phyloP scores from a whole-genome alignment of 805 yeast genomes.

The Metschnikowia similis region DNA sequence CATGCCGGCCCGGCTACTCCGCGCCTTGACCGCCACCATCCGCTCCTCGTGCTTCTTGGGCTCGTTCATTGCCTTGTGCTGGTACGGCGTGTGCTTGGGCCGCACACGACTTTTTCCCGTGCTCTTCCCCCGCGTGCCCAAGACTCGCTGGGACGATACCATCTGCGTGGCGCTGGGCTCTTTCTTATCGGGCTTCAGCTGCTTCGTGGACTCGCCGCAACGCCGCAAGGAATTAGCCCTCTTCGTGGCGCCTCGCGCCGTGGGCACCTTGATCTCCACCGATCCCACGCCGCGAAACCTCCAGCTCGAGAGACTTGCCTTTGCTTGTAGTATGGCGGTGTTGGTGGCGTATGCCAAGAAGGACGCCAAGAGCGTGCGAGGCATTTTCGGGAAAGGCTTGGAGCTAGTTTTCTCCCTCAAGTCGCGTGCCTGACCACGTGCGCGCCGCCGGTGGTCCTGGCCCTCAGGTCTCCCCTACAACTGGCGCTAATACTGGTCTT shows the following conservation, averaged over 20 bases:
- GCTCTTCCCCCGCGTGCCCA: conserved; percentile 33
- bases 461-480: no score
- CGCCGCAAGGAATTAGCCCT: conserved; percentile 46
- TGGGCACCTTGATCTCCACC: conserved; percentile 30
- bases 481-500: no score
- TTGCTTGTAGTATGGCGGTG: conserved; percentile 32
- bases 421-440: background rate
- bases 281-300: conserved; percentile 24
- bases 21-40: conserved; percentile 25
- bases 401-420: conserved; percentile 14
- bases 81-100: conserved; percentile 47
- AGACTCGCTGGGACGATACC: conserved; percentile 34
- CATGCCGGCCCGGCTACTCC: conserved; percentile 14
- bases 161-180: conserved; percentile 40
- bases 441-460: no score
- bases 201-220: conserved; percentile 34
- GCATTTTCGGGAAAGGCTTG: conserved; percentile 34
- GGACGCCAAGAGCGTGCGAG: conserved; percentile 30
- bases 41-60: conserved; percentile 44
- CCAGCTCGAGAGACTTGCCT: conserved; percentile 27
- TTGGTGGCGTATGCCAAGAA: conserved; percentile 32
- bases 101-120: conserved; percentile 38
- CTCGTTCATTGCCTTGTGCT: conserved; percentile 36
- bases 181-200: conserved; percentile 39
- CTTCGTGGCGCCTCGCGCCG: conserved; percentile 41